Evolutionary conservation across 805 yeast genomes (phyloP).

Genomic region (Kodamaea nitidulidarum): DNA sequence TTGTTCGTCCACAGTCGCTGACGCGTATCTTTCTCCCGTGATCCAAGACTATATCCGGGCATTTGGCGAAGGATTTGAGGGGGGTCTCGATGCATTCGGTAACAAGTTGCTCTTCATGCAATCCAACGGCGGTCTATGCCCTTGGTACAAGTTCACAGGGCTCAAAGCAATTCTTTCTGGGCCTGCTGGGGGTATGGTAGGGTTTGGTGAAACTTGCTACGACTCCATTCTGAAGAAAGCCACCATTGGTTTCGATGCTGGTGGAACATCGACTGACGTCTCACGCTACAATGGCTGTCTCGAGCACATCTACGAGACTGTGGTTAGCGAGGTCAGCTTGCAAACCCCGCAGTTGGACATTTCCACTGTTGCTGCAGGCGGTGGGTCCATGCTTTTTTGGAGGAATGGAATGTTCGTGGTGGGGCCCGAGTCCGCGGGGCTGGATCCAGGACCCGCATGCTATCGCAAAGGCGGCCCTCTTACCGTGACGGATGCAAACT

Average conservation of each 20-base stretch:
- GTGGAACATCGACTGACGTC: slow-evolving; percentile 46
- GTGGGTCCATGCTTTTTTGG: slow-evolving; percentile 39
- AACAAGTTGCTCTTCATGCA: slow-evolving; percentile 83
- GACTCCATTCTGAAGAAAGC: slow-evolving; percentile 25
- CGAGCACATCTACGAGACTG: slow-evolving; percentile 43
- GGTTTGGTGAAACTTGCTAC: slow-evolving; percentile 80
- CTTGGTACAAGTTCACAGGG: slow-evolving; percentile 81
- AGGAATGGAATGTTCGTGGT: slow-evolving; percentile 37
- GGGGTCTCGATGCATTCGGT: slow-evolving; percentile 40
- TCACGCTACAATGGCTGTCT: slow-evolving; percentile 38
- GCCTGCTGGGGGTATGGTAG: slow-evolving; percentile 98
- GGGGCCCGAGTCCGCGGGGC: slow-evolving; percentile 40
- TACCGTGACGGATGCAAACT: slow-evolving; percentile 38
- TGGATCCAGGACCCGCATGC: slow-evolving; percentile 41
- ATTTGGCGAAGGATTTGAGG: slow-evolving; percentile 39
- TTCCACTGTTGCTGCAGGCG: slow-evolving; percentile 47
- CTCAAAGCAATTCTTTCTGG: slow-evolving; percentile 86
- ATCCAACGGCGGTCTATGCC: slow-evolving; percentile 92
- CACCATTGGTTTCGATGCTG: slow-evolving; percentile 42
- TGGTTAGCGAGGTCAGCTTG: slow-evolving; percentile 40
- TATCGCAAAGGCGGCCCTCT: slow-evolving; percentile 38
- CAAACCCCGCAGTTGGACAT: slow-evolving; percentile 44
- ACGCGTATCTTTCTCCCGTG: slow-evolving; percentile 41
- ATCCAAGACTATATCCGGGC: slow-evolving; percentile 31
- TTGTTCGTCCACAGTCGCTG: slow-evolving; percentile 41